Evolutionary conservation across 2,329 filamentous ascomycete species (phyloP).

Genomic region (Penicillium sumatraense): DNA sequence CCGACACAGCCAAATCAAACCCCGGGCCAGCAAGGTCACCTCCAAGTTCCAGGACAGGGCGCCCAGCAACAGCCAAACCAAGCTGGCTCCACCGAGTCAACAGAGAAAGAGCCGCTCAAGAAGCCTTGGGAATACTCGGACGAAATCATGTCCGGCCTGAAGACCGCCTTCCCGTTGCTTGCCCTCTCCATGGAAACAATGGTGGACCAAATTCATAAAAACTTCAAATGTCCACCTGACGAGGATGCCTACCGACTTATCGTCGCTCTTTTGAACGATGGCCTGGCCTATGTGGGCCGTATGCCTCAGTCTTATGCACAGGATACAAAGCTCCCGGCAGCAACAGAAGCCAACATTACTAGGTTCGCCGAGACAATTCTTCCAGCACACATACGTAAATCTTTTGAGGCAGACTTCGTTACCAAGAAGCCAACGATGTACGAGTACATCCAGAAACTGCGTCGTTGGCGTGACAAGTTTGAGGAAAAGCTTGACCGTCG

Average conservation of each 20-base stretch:
- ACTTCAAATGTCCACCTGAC: slow-evolving; percentile 98
- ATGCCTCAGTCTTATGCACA: slow-evolving; percentile 85
- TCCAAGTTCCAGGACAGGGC: slow-evolving; percentile 36
- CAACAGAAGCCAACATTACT: slow-evolving; percentile 95
- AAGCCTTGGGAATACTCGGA: slow-evolving; percentile 97
- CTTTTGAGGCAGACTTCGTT: slow-evolving; percentile 98
- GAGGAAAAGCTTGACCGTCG: slow-evolving; percentile 95
- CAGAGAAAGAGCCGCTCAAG: slow-evolving; percentile 60
- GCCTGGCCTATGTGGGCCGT: slow-evolving; percentile 86
- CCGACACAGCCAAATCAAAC: slow-evolving; percentile 37
- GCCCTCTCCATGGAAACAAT: slow-evolving; percentile 99
- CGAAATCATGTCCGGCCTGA: slow-evolving; percentile 91
- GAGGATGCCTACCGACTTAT: slow-evolving; percentile 98
- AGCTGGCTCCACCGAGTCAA: slow-evolving; percentile 24
- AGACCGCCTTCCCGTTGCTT: slow-evolving; percentile 94
- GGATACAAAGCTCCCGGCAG: slow-evolving; percentile 85
- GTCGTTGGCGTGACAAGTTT: slow-evolving; percentile 95
- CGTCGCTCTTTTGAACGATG: slow-evolving; percentile 95
- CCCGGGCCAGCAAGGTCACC: slow-evolving; percentile 25
- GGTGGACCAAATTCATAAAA: slow-evolving; percentile 98
- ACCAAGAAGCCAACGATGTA: slow-evolving; percentile 94
- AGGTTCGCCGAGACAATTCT: slow-evolving; percentile 96
- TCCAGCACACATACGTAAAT: slow-evolving; percentile 90
- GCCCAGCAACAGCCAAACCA: slow-evolving; percentile 29
- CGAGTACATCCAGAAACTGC: slow-evolving; percentile 96